Evolutionary conservation across 345 rosid species (phyloP).

Genomic region (Populus tremula): DNA sequence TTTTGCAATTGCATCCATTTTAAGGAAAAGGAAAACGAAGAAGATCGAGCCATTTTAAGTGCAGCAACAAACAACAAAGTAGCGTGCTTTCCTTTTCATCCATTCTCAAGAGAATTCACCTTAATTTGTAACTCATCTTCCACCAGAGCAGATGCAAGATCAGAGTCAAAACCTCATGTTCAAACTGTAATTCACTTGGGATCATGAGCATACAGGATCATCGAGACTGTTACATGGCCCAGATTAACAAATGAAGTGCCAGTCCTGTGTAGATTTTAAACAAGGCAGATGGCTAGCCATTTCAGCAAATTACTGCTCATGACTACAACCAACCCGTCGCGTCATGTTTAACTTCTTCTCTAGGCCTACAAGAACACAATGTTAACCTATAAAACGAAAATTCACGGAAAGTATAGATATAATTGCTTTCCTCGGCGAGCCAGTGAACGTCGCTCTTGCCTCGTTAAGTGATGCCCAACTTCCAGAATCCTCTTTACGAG

Average conservation of each 20-base stretch:
- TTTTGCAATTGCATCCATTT: background rate
- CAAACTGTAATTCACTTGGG: background rate
- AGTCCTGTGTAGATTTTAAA: background rate
- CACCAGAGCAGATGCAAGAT: background rate
- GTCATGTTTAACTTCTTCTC: background rate
- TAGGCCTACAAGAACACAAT: background rate
- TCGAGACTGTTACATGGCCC: background rate
- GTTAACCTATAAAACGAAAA: background rate
- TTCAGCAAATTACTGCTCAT: background rate
- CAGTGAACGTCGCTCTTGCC: constrained; percentile 20
- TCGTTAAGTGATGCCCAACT: constrained; percentile 23
- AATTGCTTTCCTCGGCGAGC: constrained; percentile 19
- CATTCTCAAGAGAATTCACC: background rate
- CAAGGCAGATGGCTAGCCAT: background rate
- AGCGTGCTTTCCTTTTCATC: constrained; percentile 17
- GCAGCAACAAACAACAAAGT: background rate
- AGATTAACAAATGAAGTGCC: background rate
- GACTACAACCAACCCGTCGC: background rate
- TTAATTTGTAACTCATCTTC: background rate
- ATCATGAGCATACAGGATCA: background rate
- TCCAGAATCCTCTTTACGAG: constrained; percentile 26
- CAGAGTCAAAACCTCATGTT: background rate
- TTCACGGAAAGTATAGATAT: constrained; percentile 6
- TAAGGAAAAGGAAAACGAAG: background rate
- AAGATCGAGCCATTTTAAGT: background rate